Evolutionary conservation across 148 eudicot species (phyloP).

Genomic region (Spergularia bocconei): DNA sequence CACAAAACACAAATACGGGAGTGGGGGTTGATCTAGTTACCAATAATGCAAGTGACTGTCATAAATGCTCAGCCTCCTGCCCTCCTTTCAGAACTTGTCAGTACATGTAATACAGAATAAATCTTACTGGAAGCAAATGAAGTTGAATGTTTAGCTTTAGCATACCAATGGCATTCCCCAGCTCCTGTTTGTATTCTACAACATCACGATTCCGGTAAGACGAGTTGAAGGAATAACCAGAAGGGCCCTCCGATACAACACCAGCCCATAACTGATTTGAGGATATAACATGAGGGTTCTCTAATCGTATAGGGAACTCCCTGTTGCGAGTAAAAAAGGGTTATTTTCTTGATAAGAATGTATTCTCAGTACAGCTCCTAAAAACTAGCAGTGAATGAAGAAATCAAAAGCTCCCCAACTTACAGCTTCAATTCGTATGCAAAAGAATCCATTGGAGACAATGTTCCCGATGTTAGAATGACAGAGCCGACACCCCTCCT

Average conservation of each 20-base stretch:
- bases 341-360: not conserved
- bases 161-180: slow-evolving; percentile 98
- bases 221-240: slow-evolving; percentile 82
- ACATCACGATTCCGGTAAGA: slow-evolving; percentile 80
- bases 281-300: slow-evolving; percentile 98
- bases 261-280: slow-evolving; percentile 94
- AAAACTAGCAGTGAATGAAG: not conserved
- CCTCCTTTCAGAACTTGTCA: not conserved
- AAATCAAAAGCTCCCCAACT: slow-evolving; percentile 31
- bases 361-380: not conserved
- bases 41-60: not conserved
- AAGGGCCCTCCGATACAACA: slow-evolving; percentile 83
- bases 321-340: slow-evolving; percentile 33
- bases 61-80: not conserved
- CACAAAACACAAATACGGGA: not conserved
- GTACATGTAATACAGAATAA: not conserved
- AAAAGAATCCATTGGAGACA: slow-evolving; percentile 97
- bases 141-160: not conserved
- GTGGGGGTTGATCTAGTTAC: not conserved
- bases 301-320: slow-evolving; percentile 84
- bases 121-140: not conserved
- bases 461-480: slow-evolving; percentile 96
- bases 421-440: slow-evolving; percentile 91
- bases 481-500: slow-evolving; percentile 80
- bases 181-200: slow-evolving; percentile 72